Conservation (phyloP, 1,284 basidiomycete genomes). For the Fomitopsis schrenkii region DNA sequence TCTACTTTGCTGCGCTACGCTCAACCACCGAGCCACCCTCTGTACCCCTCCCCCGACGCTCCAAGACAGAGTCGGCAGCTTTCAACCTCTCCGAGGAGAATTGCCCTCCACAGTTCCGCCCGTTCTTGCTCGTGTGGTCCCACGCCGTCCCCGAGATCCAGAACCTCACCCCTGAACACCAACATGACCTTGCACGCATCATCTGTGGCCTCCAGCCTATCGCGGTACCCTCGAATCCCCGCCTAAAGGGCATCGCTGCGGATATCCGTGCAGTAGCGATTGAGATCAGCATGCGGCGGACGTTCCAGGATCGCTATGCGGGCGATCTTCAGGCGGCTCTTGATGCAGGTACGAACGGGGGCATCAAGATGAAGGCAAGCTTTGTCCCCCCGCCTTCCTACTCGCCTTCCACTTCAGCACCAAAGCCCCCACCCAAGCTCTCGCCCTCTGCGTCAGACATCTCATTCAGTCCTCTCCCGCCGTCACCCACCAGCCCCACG, state of each 20-base stretch:
- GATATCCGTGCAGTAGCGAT: slow-evolving; percentile 75
- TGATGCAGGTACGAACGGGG: slow-evolving; percentile 45
- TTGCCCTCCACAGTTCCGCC: slow-evolving; percentile 56
- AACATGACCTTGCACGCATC: slow-evolving; percentile 76
- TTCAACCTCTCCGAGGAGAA: slow-evolving; percentile 48
- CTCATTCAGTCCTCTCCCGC: slow-evolving; percentile 7
- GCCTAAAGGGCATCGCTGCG: slow-evolving; percentile 59
- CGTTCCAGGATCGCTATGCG: slow-evolving; percentile 75
- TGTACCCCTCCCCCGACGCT: slow-evolving; percentile 48
- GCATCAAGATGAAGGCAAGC: slow-evolving; percentile 43
- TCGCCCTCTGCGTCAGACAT: slow-evolving; percentile 25
- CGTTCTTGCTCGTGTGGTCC: slow-evolving; percentile 72
- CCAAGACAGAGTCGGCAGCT: slow-evolving; percentile 30
- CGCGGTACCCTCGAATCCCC: slow-evolving; percentile 31
- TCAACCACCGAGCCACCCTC: slow-evolving; percentile 60
- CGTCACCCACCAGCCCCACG: slow-evolving; percentile 22
- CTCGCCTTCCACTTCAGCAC: slow-evolving; percentile 23
- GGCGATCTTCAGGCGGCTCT: slow-evolving; percentile 72
- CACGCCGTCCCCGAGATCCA: slow-evolving; percentile 64
- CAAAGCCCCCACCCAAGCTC: slow-evolving; percentile 21
- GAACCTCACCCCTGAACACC: slow-evolving; percentile 50
- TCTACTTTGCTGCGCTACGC: slow-evolving; percentile 67
- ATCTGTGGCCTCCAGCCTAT: slow-evolving; percentile 64
- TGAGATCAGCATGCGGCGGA: slow-evolving; percentile 75
- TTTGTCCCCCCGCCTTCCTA: slow-evolving; percentile 74